Evolutionary conservation across 2,329 filamentous ascomycete species (phyloP).

Genomic region (Cercospora sojina): DNA sequence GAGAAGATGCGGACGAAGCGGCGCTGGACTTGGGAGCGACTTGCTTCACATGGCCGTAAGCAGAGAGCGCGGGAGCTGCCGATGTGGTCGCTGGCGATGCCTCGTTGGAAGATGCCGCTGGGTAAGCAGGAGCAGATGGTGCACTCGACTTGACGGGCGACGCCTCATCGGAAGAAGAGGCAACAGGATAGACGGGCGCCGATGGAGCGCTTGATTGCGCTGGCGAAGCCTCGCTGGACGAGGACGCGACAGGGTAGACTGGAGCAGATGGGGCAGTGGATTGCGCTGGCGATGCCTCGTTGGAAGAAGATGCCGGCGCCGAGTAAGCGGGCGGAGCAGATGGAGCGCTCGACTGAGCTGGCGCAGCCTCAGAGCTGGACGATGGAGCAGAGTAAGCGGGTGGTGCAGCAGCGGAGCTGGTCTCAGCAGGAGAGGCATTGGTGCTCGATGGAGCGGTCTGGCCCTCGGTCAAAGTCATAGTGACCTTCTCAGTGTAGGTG

Average conservation of each 20-base stretch:
- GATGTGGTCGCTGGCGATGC: conserved; percentile 11
- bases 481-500: conserved; percentile 44
- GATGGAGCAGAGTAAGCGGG: conserved; percentile 21
- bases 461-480: conserved; percentile 28
- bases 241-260: neutral
- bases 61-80: conserved; percentile 9
- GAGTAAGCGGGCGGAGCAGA: conserved; percentile 11
- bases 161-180: neutral
- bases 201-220: conserved; percentile 14
- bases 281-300: conserved; percentile 4
- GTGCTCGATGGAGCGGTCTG: conserved; percentile 14
- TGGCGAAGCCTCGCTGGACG: neutral
- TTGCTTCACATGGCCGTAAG: conserved; percentile 3
- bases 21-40: conserved; percentile 6
- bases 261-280: neutral
- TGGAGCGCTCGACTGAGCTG: conserved; percentile 15
- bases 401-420: conserved; percentile 19
- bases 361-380: conserved; percentile 11
- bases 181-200: neutral
- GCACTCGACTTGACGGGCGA: conserved; percentile 10
- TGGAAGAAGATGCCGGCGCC: conserved; percentile 7
- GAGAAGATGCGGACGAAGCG: conserved; percentile 23
- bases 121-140: conserved; percentile 1
- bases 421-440: conserved; percentile 23
- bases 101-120: conserved; percentile 4